These are phyloP conservation scores for Diplodia corticola DNA, from an alignment of 2,329 filamentous ascomycete species.

Conservation along the genomic window DNA sequence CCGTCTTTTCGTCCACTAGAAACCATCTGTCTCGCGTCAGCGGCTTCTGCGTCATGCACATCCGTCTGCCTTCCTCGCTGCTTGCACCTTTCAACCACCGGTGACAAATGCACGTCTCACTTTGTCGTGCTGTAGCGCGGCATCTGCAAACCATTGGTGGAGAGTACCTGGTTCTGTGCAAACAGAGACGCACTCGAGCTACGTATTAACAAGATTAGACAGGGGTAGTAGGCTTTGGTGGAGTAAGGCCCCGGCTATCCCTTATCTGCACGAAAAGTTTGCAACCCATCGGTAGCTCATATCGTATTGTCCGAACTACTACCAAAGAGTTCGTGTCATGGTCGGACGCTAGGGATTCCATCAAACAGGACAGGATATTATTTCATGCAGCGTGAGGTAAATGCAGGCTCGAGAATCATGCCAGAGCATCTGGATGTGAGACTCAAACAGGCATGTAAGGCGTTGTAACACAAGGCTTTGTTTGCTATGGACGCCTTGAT, in stretches of 20 bases:
- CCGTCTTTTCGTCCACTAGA: background rate
- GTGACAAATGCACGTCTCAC: constrained; percentile 1
- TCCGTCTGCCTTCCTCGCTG: background rate
- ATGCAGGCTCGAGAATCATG: too few species aligned
- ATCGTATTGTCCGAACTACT: too few species aligned
- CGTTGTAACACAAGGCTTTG: background rate
- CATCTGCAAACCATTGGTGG: background rate
- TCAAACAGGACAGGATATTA: too few species aligned
- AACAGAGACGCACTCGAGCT: background rate
- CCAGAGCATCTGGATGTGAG: background rate
- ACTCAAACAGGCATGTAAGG: too few species aligned
- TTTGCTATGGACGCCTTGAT: constrained; percentile 13
- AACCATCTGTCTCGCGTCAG: background rate
- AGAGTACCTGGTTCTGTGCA: background rate
- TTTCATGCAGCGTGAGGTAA: too few species aligned
- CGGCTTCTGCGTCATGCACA: background rate
- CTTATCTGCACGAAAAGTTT: too few species aligned
- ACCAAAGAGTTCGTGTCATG: too few species aligned
- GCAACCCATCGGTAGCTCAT: background rate
- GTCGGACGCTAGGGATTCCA: too few species aligned
- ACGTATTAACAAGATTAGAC: background rate
- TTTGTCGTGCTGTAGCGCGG: background rate
- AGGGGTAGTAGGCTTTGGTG: too few species aligned
- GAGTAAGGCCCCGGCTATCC: too few species aligned
- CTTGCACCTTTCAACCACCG: background rate